These are phyloP conservation scores for Aphanomyces invadans DNA, from an alignment of 352 stramenopile species.

Conservation along the genomic window DNA sequence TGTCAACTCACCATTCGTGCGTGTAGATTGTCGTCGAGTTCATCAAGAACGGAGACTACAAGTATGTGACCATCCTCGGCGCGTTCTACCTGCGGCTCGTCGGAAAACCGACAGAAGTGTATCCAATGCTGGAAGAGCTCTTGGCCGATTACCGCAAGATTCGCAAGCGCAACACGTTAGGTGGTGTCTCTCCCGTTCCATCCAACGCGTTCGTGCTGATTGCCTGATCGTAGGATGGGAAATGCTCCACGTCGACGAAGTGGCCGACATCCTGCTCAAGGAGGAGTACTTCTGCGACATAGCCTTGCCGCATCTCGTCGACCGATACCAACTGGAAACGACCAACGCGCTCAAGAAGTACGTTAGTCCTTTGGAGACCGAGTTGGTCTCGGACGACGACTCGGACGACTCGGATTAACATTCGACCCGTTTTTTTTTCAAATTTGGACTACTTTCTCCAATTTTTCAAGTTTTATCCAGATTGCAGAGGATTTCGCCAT, in stretches of 20 bases:
- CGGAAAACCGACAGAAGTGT: conserved; percentile 88
- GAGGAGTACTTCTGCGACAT: conserved; percentile 92
- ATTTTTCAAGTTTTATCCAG: no score
- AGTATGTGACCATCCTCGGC: conserved; percentile 94
- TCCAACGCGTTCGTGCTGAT: background rate
- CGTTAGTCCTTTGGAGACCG: conserved; percentile 69
- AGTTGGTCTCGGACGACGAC: conserved; percentile 33
- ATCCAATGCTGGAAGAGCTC: conserved; percentile 91
- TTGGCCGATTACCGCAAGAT: conserved; percentile 96
- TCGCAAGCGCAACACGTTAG: conserved; percentile 70
- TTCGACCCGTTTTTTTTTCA: no score
- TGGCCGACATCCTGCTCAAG: conserved; percentile 90
- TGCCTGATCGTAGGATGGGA: conserved; percentile 64
- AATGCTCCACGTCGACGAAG: conserved; percentile 94
- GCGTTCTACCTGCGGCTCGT: conserved; percentile 96
- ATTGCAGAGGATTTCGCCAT: no score
- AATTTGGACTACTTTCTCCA: no score
- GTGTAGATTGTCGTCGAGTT: conserved; percentile 55
- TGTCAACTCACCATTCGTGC: background rate
- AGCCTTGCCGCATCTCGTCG: conserved; percentile 87
- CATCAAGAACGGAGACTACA: conserved; percentile 97
- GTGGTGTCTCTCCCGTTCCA: conserved; percentile 24
- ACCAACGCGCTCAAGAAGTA: conserved; percentile 48
- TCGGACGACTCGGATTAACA: conserved; percentile 15
- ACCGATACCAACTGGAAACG: conserved; percentile 80